These are phyloP conservation scores for Coffea humblotiana DNA, from an alignment of 305 asterid genomes.

Conservation along the genomic window DNA sequence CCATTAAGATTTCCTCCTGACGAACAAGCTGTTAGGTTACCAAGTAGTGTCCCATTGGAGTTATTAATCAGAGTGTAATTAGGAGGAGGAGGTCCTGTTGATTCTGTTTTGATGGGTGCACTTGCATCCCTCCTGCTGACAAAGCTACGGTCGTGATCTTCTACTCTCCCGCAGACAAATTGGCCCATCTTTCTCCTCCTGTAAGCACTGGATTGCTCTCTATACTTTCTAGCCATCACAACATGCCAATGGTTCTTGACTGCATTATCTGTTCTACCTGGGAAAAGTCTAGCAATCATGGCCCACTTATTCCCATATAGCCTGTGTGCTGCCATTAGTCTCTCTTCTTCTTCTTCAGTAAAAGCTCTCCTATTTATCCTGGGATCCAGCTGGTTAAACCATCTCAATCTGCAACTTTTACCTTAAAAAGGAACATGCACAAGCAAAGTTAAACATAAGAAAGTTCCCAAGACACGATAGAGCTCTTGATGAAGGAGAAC, in stretches of 20 bases:
- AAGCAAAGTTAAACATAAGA: background rate
- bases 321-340: constrained; percentile 83
- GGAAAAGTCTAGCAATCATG: constrained; percentile 84
- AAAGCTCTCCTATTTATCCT: constrained; percentile 84
- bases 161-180: constrained; percentile 43
- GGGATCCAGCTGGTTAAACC: constrained; percentile 96
- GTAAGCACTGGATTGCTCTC: constrained; percentile 76
- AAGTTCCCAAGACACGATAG: too few species aligned
- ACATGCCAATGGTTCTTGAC: constrained; percentile 99
- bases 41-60: constrained; percentile 4
- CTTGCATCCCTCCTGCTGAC: background rate
- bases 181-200: constrained; percentile 71
- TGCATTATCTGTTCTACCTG: constrained; percentile 93
- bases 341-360: constrained; percentile 85
- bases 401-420: constrained; percentile 85
- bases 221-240: constrained; percentile 82
- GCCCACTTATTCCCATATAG: constrained; percentile 96
- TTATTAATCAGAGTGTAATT: background rate
- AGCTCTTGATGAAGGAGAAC: background rate
- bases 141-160: constrained; percentile 19
- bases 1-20: constrained; percentile 13
- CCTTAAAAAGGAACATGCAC: constrained; percentile 35
- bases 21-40: constrained; percentile 12
- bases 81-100: constrained; percentile 5
- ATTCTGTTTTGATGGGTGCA: constrained; percentile 18